A percentile compares a stretch with the other conserved stretches of the same genome.
Evolutionary conservation across 2,329 filamentous ascomycete genomes (phyloP).

Genomic region (Sarocladium strictum): DNA sequence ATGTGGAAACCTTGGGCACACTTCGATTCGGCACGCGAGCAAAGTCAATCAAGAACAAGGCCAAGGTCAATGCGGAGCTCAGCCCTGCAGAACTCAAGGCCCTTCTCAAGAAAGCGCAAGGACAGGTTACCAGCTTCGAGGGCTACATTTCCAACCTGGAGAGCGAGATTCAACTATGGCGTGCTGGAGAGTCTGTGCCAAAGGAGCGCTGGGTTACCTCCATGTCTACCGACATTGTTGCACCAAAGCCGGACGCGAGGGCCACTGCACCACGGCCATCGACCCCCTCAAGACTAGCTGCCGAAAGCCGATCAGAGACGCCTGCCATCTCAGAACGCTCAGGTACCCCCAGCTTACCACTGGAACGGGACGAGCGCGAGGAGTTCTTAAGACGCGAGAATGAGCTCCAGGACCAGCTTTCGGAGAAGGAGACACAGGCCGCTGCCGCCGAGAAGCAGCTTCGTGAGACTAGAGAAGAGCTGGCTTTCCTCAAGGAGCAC

Average conservation of each 20-base stretch:
- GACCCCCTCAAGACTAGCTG: slow-evolving; percentile 42
- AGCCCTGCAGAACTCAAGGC: slow-evolving; percentile 93
- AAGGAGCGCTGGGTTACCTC: slow-evolving; percentile 81
- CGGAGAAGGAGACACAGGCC: slow-evolving; percentile 83
- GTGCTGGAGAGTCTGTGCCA: slow-evolving; percentile 79
- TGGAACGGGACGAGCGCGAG: slow-evolving; percentile 95
- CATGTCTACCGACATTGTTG: slow-evolving; percentile 42
- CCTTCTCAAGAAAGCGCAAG: slow-evolving; percentile 86
- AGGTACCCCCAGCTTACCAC: slow-evolving; percentile 76
- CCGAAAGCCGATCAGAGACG: slow-evolving; percentile 58
- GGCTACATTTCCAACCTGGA: slow-evolving; percentile 79
- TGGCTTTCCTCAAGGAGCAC: slow-evolving; percentile 78
- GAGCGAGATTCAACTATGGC: slow-evolving; percentile 80
- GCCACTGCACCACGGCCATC: slow-evolving; percentile 39
- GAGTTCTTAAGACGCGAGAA: slow-evolving; percentile 94
- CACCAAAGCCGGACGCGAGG: slow-evolving; percentile 36
- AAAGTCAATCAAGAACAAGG: slow-evolving; percentile 99
- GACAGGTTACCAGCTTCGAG: slow-evolving; percentile 83
- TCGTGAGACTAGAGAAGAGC: slow-evolving; percentile 78
- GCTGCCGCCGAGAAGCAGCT: slow-evolving; percentile 74
- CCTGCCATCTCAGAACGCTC: slow-evolving; percentile 70
- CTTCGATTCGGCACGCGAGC: slow-evolving; percentile 91
- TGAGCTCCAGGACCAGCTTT: slow-evolving; percentile 91
- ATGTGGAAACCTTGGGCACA: slow-evolving; percentile 87
- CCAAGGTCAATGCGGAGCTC: slow-evolving; percentile 97